Conservation (phyloP, 768 basidiomycete genomes). For the Lactarius sanguifluus region DNA sequence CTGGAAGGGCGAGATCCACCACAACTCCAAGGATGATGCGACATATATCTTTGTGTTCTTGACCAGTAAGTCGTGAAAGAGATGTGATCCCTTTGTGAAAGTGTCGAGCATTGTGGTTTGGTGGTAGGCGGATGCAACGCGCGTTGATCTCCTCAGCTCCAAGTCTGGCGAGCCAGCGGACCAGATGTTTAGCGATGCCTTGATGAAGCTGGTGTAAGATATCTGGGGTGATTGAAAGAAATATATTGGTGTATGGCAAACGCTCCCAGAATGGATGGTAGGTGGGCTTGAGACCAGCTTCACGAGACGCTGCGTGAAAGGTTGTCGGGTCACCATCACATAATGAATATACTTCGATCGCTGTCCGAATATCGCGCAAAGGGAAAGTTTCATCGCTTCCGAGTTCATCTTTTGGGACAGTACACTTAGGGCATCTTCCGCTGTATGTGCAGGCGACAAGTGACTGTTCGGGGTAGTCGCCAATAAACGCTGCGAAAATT, state of each 20-base stretch:
- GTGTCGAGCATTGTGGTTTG: slow-evolving; percentile 30
- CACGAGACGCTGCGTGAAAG: too few relatives aligned
- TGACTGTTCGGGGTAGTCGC: too few relatives aligned
- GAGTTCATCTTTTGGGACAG: neutral
- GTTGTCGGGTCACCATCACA: too few relatives aligned
- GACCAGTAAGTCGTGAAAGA: slow-evolving; percentile 30
- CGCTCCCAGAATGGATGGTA: too few relatives aligned
- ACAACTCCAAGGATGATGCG: neutral
- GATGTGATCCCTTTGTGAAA: slow-evolving; percentile 32
- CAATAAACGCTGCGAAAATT: too few relatives aligned
- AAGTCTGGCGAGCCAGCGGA: neutral
- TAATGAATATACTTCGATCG: too few relatives aligned
- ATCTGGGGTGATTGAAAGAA: neutral
- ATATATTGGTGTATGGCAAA: too few relatives aligned
- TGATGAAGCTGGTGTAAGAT: neutral
- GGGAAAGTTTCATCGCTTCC: neutral
- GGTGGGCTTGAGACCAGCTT: too few relatives aligned
- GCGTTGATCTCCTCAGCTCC: slow-evolving; percentile 28
- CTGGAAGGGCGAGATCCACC: neutral
- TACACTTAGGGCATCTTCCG: neutral
- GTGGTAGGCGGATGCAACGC: slow-evolving; percentile 30
- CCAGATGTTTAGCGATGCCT: neutral
- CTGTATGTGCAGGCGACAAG: too few relatives aligned
- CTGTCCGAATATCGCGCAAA: too few relatives aligned
- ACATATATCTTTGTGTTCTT: slow-evolving; percentile 31